Evolutionary conservation across 1,284 basidiomycete species (phyloP).

Genomic region (Malassezia sympodialis): DNA sequence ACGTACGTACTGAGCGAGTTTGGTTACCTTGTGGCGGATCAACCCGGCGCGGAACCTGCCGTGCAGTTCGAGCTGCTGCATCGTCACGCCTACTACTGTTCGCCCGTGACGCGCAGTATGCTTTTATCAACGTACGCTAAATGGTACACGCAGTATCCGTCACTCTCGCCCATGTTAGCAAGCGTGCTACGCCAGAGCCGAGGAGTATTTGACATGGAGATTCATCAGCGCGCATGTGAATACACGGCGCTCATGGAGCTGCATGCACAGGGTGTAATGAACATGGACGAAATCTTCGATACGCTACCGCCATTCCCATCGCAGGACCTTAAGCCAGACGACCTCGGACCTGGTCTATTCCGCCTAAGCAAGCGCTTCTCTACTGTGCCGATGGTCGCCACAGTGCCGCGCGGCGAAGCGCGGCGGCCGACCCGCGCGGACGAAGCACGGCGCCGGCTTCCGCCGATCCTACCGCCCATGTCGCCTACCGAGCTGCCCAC

Average conservation of each 20-base stretch:
- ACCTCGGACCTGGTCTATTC: background rate
- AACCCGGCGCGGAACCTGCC: constrained; percentile 77
- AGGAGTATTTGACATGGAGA: constrained; percentile 90
- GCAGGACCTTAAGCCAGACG: background rate
- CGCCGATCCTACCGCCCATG: background rate
- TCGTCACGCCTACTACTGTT: constrained; percentile 87
- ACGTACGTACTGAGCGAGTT: constrained; percentile 86
- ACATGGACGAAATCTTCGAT: background rate
- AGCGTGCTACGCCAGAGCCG: constrained; percentile 61
- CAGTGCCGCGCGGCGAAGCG: constrained; percentile 5
- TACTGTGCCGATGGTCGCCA: background rate
- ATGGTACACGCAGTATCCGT: constrained; percentile 98
- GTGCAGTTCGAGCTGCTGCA: constrained; percentile 92
- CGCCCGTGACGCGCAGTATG: constrained; percentile 79
- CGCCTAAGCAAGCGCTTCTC: background rate
- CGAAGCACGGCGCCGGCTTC: background rate
- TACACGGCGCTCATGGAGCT: constrained; percentile 37
- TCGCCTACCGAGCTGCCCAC: background rate
- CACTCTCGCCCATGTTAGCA: constrained; percentile 85
- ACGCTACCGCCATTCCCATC: background rate
- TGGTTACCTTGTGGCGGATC: constrained; percentile 91
- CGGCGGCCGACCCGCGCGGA: background rate
- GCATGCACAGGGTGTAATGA: constrained; percentile 3
- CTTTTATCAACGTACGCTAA: constrained; percentile 96
- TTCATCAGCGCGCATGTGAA: constrained; percentile 87